Evolutionary conservation across 176 grass and related monocot genomes (phyloP).

Genomic region (Canna indica): DNA sequence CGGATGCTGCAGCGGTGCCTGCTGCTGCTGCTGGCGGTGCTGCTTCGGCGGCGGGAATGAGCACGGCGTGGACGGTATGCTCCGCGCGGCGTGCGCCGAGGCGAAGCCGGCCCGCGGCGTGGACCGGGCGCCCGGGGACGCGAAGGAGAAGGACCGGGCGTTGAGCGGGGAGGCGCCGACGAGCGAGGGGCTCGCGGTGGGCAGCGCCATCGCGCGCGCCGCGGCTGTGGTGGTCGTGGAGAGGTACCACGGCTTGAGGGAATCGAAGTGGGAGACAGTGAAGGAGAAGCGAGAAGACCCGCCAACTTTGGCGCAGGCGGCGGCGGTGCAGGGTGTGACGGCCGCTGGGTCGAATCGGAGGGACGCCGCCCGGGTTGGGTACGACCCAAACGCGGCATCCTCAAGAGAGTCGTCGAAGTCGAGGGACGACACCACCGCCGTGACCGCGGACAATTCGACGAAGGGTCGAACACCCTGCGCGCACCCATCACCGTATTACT

Average conservation of each 20-base stretch:
- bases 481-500: too few species aligned
- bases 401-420: slow-evolving; percentile 93
- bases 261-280: slow-evolving; percentile 60
- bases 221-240: slow-evolving; percentile 66
- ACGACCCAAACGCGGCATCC: slow-evolving; percentile 62
- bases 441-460: slow-evolving; percentile 57
- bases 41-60: slow-evolving; percentile 27
- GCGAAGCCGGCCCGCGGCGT: background rate
- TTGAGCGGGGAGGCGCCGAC: slow-evolving; percentile 80
- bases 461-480: slow-evolving; percentile 71
- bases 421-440: slow-evolving; percentile 59
- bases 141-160: slow-evolving; percentile 96
- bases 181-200: slow-evolving; percentile 61
- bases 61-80: slow-evolving; percentile 13
- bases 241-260: slow-evolving; percentile 97
- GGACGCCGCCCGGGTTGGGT: slow-evolving; percentile 70
- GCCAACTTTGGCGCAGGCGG: slow-evolving; percentile 3
- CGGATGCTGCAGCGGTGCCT: slow-evolving; percentile 32
- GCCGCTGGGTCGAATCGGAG: slow-evolving; percentile 58
- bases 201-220: slow-evolving; percentile 41
- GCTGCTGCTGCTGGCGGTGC: slow-evolving; percentile 9
- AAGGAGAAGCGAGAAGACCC: slow-evolving; percentile 94
- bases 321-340: too few species aligned
- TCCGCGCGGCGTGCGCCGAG: background rate
- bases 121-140: slow-evolving; percentile 70